Conservation (phyloP, 495 filamentous ascomycete species). For the Achaetomiella virescens region DNA sequence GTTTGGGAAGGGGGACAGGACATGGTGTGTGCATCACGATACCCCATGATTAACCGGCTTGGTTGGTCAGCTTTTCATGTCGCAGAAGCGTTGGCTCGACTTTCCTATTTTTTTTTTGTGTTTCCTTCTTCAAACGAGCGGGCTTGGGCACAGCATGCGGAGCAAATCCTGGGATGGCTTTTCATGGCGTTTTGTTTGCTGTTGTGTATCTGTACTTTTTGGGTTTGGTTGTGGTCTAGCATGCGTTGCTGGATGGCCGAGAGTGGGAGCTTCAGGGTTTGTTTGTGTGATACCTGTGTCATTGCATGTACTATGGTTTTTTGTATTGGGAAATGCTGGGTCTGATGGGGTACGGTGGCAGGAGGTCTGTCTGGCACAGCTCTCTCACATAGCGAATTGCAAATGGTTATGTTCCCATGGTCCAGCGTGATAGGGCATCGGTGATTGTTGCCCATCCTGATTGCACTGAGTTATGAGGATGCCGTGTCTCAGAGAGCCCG, state of each 20-base stretch:
- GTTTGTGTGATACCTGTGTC: no score
- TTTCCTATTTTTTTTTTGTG: not conserved
- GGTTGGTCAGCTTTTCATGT: slow-evolving; percentile 2
- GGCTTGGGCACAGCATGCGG: not conserved
- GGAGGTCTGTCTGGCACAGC: slow-evolving; percentile 1
- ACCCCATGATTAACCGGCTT: slow-evolving; percentile 10
- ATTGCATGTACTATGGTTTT: no score
- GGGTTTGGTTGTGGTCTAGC: not conserved
- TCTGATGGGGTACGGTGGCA: no score
- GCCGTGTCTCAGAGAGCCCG: no score
- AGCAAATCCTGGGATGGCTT: not conserved
- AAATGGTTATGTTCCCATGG: not conserved
- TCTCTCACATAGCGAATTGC: not conserved
- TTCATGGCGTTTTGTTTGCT: not conserved
- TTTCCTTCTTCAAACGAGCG: no score
- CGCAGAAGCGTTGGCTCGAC: not conserved
- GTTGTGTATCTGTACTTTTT: not conserved
- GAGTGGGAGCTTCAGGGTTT: not conserved
- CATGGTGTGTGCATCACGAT: slow-evolving; percentile 9
- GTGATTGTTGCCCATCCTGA: not conserved
- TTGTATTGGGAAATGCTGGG: no score
- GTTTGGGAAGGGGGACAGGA: not conserved
- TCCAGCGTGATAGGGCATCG: not conserved
- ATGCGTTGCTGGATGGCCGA: not conserved
- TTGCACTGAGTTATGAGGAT: not conserved